These are phyloP conservation scores for Polyrhizophydium stewartii DNA, from an alignment of 371 early-diverging fungal genomes.

Conservation along the genomic window DNA sequence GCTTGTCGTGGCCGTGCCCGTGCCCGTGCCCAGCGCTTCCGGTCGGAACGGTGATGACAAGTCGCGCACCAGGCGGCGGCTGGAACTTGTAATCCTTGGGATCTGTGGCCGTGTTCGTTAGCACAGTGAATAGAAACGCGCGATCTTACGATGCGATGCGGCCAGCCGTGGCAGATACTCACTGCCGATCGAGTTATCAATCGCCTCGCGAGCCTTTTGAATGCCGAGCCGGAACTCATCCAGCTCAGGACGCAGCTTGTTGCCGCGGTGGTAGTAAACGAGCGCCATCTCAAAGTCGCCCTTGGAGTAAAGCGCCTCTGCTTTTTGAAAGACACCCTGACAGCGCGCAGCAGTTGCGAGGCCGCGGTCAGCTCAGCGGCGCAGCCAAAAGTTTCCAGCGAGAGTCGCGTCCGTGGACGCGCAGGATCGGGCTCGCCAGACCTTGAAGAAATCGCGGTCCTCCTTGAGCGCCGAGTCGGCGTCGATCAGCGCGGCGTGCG, in stretches of 20 bases:
- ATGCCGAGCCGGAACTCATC: conserved; percentile 45
- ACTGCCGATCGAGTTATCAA: conserved; percentile 51
- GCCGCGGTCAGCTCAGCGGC: too few relatives aligned
- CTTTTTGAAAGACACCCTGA: conserved; percentile 43
- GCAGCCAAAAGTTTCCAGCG: too few relatives aligned
- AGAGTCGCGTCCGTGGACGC: too few relatives aligned
- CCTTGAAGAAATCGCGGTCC: conserved; percentile 36
- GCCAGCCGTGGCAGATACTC: background rate
- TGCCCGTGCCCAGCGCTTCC: background rate
- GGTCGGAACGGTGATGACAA: background rate
- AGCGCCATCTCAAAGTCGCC: conserved; percentile 52
- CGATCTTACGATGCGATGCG: background rate
- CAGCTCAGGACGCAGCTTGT: conserved; percentile 43
- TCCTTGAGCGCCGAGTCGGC: conserved; percentile 36
- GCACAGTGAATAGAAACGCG: background rate
- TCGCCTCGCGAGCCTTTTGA: conserved; percentile 44
- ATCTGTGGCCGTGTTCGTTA: conserved; percentile 12
- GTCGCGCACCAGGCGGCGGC: conserved; percentile 24
- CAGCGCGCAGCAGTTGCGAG: background rate
- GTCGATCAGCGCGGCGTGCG: conserved; percentile 30
- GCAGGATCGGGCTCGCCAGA: too few relatives aligned
- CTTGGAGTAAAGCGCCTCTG: conserved; percentile 42
- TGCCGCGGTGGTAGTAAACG: conserved; percentile 45
- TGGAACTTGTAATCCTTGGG: conserved; percentile 39
- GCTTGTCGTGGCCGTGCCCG: background rate